Evolutionary conservation across 345 rosid genomes (phyloP).

Genomic region (Arabis alpina): DNA sequence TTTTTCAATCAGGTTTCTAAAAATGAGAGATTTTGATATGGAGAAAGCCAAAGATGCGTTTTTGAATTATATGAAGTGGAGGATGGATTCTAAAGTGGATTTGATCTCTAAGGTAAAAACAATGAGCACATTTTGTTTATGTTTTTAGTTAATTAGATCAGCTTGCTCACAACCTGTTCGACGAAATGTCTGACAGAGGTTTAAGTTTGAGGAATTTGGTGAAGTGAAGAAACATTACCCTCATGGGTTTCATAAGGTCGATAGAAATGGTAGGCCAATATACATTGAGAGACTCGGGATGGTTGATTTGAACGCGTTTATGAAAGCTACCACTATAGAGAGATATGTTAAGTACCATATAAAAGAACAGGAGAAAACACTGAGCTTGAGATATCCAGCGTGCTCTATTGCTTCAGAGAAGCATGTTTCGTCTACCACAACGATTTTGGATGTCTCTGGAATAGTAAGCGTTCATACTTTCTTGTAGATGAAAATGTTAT

Average conservation of each 20-base stretch:
- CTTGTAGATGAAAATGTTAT: background rate
- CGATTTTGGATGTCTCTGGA: constrained; percentile 86
- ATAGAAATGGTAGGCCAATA: constrained; percentile 84
- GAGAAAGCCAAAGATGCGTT: constrained; percentile 33
- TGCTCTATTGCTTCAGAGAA: constrained; percentile 83
- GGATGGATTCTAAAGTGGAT: constrained; percentile 27
- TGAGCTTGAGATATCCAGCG: constrained; percentile 78
- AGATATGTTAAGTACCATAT: constrained; percentile 85
- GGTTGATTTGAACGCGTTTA: constrained; percentile 74
- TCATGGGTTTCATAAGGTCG: constrained; percentile 93
- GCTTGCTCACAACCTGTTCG: too few species aligned
- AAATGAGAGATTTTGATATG: too few species aligned
- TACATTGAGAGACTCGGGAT: constrained; percentile 88
- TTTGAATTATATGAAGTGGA: constrained; percentile 26
- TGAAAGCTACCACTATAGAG: constrained; percentile 71
- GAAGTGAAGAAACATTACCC: constrained; percentile 88
- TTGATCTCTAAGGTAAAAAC: constrained; percentile 15
- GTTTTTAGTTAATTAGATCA: background rate
- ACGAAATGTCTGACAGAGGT: constrained; percentile 54
- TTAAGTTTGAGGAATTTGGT: constrained; percentile 76
- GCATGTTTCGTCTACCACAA: constrained; percentile 71
- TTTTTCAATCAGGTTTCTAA: constrained; percentile 25
- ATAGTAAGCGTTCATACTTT: constrained; percentile 51
- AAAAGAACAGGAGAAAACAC: constrained; percentile 80
- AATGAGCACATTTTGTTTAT: background rate